A percentile compares a stretch with the other conserved stretches of the same genome.
Conservation (phyloP, 345 rosid species). For the Odontarrhena argentea region DNA sequence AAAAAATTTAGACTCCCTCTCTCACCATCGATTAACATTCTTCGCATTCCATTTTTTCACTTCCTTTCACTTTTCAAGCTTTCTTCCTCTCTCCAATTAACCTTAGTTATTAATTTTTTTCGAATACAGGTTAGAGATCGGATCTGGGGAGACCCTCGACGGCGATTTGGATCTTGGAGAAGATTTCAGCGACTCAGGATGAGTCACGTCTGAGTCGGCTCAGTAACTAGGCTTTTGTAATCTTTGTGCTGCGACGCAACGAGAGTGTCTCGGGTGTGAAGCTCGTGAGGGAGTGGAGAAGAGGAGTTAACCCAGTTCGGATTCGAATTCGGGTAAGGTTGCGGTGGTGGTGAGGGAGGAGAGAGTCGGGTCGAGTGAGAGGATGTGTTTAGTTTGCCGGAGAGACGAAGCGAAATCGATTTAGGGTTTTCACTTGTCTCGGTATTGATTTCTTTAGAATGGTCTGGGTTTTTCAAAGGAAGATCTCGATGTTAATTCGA, state of each 20-base stretch:
- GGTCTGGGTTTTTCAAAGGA: too few species aligned
- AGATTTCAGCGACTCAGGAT: slow-evolving; percentile 57
- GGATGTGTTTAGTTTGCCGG: slow-evolving; percentile 48
- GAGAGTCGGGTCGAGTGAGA: slow-evolving; percentile 49
- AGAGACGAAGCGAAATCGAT: slow-evolving; percentile 57
- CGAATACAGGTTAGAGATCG: slow-evolving; percentile 53
- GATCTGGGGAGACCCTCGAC: slow-evolving; percentile 50
- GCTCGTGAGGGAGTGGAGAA: slow-evolving; percentile 48
- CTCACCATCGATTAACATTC: too few species aligned
- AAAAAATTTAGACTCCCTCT: too few species aligned
- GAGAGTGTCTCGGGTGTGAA: slow-evolving; percentile 64
- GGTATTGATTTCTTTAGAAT: too few species aligned
- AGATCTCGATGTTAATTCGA: too few species aligned
- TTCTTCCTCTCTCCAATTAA: too few species aligned
- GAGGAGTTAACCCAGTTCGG: slow-evolving; percentile 41
- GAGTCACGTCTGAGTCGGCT: slow-evolving; percentile 82
- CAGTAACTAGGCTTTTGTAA: slow-evolving; percentile 53
- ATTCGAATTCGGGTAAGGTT: slow-evolving; percentile 13
- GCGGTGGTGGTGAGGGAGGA: slow-evolving; percentile 20
- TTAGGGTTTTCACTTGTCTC: too few species aligned
- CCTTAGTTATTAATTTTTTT: too few species aligned
- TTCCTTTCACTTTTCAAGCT: too few species aligned
- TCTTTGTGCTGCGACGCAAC: slow-evolving; percentile 50
- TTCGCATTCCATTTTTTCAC: too few species aligned
- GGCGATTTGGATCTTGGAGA: slow-evolving; percentile 48